Conservation (phyloP, 768 basidiomycete species). For the Mycena alexandri region DNA sequence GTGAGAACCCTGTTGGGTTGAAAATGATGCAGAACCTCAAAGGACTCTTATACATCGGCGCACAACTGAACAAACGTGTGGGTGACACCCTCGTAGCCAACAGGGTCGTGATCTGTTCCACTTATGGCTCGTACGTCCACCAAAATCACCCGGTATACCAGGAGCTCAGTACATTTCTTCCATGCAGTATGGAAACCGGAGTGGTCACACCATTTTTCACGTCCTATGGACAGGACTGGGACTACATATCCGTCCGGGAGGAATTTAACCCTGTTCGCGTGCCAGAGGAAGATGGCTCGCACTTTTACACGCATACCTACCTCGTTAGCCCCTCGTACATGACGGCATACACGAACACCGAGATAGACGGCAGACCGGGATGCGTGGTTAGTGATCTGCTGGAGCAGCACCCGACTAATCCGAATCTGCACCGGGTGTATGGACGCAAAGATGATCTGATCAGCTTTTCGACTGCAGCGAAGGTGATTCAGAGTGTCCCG, state of each 20-base stretch:
- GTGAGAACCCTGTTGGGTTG: constrained; percentile 10
- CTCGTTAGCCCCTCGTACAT: not conserved
- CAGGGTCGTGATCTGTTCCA: not conserved
- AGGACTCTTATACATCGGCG: constrained; percentile 3
- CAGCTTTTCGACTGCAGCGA: not conserved
- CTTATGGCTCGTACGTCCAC: constrained; percentile 8
- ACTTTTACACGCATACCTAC: constrained; percentile 13
- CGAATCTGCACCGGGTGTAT: constrained; percentile 5
- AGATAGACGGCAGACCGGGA: not conserved
- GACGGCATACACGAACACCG: constrained; percentile 1
- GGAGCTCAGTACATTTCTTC: not conserved
- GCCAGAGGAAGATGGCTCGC: constrained; percentile 8
- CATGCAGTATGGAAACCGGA: constrained; percentile 12
- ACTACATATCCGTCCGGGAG: constrained; percentile 1
- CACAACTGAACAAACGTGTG: constrained; percentile 2
- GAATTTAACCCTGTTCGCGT: not conserved
- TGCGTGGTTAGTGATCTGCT: constrained; percentile 4
- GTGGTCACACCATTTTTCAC: constrained; percentile 2
- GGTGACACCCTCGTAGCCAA: constrained; percentile 6
- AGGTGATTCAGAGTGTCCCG: not conserved
- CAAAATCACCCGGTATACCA: too few relatives aligned
- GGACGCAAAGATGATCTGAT: constrained; percentile 12
- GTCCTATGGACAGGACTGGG: constrained; percentile 11
- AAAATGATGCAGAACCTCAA: constrained; percentile 5
- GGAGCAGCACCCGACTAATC: constrained; percentile 8